Conservation (phyloP, 1,284 basidiomycete genomes). For the Irpex rosettiformis region DNA sequence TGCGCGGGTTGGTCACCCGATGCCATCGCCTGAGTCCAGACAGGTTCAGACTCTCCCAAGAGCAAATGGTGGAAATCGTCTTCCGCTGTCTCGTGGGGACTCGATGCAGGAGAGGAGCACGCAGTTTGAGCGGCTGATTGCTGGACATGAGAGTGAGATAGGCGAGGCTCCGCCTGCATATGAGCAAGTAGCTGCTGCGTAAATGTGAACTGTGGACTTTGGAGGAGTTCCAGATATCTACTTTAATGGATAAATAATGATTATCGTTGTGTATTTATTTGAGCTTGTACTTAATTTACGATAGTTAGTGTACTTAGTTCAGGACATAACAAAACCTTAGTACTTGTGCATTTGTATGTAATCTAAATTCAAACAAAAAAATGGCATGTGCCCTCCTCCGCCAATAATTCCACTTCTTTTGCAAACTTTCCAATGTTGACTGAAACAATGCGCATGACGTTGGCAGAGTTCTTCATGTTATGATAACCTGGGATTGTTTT, state of each 20-base stretch:
- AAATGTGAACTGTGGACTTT: not conserved
- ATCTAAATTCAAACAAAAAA: not conserved
- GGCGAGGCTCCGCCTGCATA: conserved; percentile 68
- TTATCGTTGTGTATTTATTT: too few relatives aligned
- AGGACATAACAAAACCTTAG: not conserved
- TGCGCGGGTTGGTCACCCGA: not conserved
- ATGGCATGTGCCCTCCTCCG: not conserved
- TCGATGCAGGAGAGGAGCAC: conserved; percentile 38
- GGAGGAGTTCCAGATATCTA: too few relatives aligned
- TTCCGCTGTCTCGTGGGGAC: conserved; percentile 23
- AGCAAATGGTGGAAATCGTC: conserved; percentile 13
- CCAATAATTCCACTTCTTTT: not conserved
- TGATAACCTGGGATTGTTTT: too few relatives aligned
- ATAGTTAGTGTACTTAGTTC: too few relatives aligned
- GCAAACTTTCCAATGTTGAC: not conserved
- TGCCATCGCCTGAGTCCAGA: not conserved
- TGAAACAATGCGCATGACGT: not conserved
- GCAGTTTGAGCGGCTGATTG: conserved; percentile 57
- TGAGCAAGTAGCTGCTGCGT: conserved; percentile 25
- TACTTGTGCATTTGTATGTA: not conserved
- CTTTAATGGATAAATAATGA: too few relatives aligned
- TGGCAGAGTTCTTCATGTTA: not conserved
- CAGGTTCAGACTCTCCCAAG: not conserved
- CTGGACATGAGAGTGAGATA: conserved; percentile 57
- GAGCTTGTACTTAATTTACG: too few relatives aligned